A percentile compares a stretch with the other conserved stretches of the same genome.
These are phyloP conservation scores for Knufia petricola DNA, from an alignment of 2,329 filamentous ascomycete species.

Conservation along the genomic window DNA sequence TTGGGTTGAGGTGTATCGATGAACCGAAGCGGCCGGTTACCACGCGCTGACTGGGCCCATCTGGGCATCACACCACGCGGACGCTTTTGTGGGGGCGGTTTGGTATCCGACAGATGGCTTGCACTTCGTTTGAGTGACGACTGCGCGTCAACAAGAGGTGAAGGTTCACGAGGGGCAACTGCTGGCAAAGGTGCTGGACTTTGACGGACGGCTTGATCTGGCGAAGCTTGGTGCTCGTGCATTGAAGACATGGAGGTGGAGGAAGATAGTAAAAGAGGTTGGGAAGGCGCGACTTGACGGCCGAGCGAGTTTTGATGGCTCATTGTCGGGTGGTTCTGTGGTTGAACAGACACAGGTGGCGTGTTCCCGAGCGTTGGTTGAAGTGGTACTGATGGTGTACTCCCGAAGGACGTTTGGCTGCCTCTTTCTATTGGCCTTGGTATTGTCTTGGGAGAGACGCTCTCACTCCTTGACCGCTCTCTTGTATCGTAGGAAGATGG, in stretches of 20 bases:
- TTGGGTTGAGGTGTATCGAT: conserved; percentile 8
- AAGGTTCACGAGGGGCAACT: neutral
- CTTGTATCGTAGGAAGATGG: conserved; percentile 18
- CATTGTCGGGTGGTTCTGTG: conserved; percentile 8
- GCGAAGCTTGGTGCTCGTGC: conserved; percentile 13
- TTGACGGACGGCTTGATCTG: conserved; percentile 12
- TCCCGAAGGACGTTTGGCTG: conserved; percentile 9
- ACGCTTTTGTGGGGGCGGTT: conserved; percentile 37
- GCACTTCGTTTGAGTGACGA: conserved; percentile 19
- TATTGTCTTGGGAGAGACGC: conserved; percentile 24
- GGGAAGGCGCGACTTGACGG: neutral
- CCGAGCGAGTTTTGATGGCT: conserved; percentile 12
- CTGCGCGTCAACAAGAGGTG: neutral
- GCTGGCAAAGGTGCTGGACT: conserved; percentile 13
- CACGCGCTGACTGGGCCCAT: conserved; percentile 37
- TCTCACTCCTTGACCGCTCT: conserved; percentile 21
- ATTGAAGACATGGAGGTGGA: conserved; percentile 10
- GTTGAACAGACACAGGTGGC: neutral
- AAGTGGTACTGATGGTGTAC: neutral
- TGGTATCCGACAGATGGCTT: conserved; percentile 19
- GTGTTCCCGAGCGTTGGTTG: conserved; percentile 3
- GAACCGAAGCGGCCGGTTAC: conserved; percentile 16
- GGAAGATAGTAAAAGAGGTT: conserved; percentile 7
- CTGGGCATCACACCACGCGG: conserved; percentile 46
- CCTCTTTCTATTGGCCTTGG: conserved; percentile 16